Percentiles rank a stretch among this genome's conserved stretches.
Conservation (phyloP, 106 monocot species). For the Dactylorhiza incarnata region DNA sequence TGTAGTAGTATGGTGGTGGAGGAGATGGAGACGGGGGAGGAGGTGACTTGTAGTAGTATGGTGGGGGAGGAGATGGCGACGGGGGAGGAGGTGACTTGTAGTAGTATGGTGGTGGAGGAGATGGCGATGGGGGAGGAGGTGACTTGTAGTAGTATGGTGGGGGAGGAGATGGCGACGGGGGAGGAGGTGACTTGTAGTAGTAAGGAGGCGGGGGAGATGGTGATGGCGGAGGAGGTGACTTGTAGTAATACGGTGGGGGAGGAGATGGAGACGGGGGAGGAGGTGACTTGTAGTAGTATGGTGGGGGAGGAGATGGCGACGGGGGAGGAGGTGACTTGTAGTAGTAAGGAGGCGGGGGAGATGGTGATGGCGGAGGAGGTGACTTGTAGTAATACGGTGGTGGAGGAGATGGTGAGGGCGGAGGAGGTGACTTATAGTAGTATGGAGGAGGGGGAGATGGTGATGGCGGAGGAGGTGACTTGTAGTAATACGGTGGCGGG, state of each 20-base stretch:
- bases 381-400: constrained; percentile 23
- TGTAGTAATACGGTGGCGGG: not conserved
- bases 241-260: constrained; percentile 16
- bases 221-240: constrained; percentile 15
- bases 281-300: constrained; percentile 18
- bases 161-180: constrained; percentile 5
- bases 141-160: constrained; percentile 13
- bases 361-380: not conserved
- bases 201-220: constrained; percentile 9
- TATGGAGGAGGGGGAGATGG: not conserved
- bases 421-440: constrained; percentile 26
- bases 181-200: constrained; percentile 16
- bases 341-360: constrained; percentile 23
- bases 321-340: constrained; percentile 33
- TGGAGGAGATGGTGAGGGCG: no score
- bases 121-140: not conserved
- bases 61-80: not conserved
- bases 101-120: not conserved
- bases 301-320: constrained; percentile 14
- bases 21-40: not conserved
- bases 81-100: not conserved
- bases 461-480: constrained; percentile 11
- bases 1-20: constrained; percentile 12
- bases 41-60: constrained; percentile 2
- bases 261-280: constrained; percentile 18